Evolutionary conservation across 768 basidiomycete genomes (phyloP), one percentile per base, ranked within the genome.

Genomic region (Tephrocybe sp.): DNA sequence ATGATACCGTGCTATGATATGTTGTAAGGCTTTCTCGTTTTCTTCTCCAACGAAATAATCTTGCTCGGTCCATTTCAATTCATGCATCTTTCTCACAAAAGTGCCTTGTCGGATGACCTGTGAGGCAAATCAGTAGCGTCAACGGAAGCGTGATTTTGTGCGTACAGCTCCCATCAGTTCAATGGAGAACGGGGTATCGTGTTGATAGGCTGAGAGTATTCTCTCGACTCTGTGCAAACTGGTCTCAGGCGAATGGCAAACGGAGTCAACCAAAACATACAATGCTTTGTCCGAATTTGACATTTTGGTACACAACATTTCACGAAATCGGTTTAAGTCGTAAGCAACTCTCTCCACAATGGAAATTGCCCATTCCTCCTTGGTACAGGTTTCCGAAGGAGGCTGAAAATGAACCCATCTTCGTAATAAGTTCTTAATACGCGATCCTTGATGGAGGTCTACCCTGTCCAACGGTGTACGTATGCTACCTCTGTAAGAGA

Each of bases 1-100:
- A 54, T 84, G 83, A 59, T 85, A 85, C 54, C 84, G 68, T 6
- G 77, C 72, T 24, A 81, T 64, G 0, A 74, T 72, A 50, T 81
- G 77, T 7, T 75, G 68, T 11, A 84, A 62, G 3, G 74, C 73
- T 4, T 65, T 42, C 54, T 73, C 72, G 28, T 75, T 69, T 28
- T 65, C 63, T 6, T 54, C 53, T 5, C 46, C 55, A 32, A 68
- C 66, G 47, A 84, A 83, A 43, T 66, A 73, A 4, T 62, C 65
- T 0, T 73, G 66, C 32, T 66, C 60, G 4, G 76, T 73, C 84
- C 84, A 85, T 0, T 72, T 71, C 3, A 84, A 58, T 26, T 75
- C 67, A n/a, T 72, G 59, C 72, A 85, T 79, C 60, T 82, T 80
- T 42, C 63, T 54, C 18, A 55, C 47, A 28, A 59, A 59, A 2